Evolutionary conservation across 2,329 filamentous ascomycete species (phyloP).

Genomic region (Ophiocordyceps robertsii): DNA sequence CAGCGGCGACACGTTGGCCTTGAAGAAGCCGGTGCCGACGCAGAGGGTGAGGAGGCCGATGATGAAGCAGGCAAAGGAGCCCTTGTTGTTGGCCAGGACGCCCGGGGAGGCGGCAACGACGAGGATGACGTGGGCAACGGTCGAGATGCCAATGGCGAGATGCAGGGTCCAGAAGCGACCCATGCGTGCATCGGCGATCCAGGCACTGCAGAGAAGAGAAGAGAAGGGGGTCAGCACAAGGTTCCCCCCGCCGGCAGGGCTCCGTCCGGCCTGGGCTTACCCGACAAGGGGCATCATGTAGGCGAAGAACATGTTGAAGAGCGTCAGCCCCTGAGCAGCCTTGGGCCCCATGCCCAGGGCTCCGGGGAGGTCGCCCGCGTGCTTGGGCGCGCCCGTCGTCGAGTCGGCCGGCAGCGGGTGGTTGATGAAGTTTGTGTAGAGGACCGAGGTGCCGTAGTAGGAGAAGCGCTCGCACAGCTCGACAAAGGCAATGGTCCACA

Average conservation of each 20-base stretch:
- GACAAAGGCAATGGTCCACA: constrained; percentile 58
- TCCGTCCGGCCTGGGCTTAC: constrained; percentile 14
- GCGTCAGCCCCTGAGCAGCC: constrained; percentile 32
- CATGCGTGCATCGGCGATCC: constrained; percentile 54
- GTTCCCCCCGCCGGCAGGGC: too few relatives aligned
- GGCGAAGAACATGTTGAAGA: constrained; percentile 49
- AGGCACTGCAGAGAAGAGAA: constrained; percentile 15
- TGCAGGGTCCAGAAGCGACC: constrained; percentile 65
- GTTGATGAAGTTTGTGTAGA: constrained; percentile 56
- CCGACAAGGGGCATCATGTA: constrained; percentile 46
- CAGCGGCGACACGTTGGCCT: constrained; percentile 62
- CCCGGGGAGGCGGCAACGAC: constrained; percentile 50
- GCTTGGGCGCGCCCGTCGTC: constrained; percentile 33
- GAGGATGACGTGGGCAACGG: constrained; percentile 53
- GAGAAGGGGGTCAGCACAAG: too few relatives aligned
- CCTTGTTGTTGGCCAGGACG: constrained; percentile 44
- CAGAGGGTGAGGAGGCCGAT: constrained; percentile 44
- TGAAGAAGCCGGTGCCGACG: constrained; percentile 67
- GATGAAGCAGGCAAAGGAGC: constrained; percentile 52
- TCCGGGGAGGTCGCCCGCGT: constrained; percentile 24
- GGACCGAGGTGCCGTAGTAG: constrained; percentile 58
- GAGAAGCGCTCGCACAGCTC: constrained; percentile 67
- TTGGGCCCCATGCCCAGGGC: constrained; percentile 42
- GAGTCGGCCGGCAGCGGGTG: constrained; percentile 39
- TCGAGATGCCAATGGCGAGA: constrained; percentile 50